These are phyloP conservation scores for Dichotomocladium elegans DNA, from an alignment of 371 early-diverging fungal genomes.

Conservation along the genomic window DNA sequence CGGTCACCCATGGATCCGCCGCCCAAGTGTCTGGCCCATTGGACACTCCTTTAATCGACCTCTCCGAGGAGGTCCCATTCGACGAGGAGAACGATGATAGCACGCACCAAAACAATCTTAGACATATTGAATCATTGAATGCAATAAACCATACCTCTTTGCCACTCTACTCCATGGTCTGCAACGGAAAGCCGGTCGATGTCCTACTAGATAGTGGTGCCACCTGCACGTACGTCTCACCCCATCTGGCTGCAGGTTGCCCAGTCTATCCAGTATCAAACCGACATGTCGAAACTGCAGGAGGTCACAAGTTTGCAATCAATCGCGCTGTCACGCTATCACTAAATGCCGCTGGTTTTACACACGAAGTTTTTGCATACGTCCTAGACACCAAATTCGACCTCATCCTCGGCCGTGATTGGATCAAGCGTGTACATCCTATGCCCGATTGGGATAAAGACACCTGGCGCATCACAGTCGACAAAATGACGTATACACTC, in stretches of 20 bases:
- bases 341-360: too few relatives aligned
- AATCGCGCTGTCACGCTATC: background rate
- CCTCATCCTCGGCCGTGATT: slow-evolving; percentile 7
- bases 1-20: too few relatives aligned
- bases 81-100: background rate
- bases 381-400: slow-evolving; percentile 10
- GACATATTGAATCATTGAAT: too few relatives aligned
- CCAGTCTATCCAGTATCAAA: background rate
- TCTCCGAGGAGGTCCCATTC: too few relatives aligned
- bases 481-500: background rate
- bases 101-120: background rate
- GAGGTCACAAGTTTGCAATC: background rate
- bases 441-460: slow-evolving; percentile 1
- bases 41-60: too few relatives aligned
- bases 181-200: too few relatives aligned
- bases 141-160: too few relatives aligned
- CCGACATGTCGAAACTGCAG: background rate
- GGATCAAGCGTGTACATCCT: slow-evolving; percentile 1
- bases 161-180: too few relatives aligned
- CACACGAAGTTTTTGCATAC: too few relatives aligned
- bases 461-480: background rate
- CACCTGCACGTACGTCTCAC: too few relatives aligned
- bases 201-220: too few relatives aligned
- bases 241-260: too few relatives aligned
- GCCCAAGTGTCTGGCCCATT: background rate